Base-by-base conservation (phyloP, 345 rosid species). In the Moringa oleifera region DNA sequence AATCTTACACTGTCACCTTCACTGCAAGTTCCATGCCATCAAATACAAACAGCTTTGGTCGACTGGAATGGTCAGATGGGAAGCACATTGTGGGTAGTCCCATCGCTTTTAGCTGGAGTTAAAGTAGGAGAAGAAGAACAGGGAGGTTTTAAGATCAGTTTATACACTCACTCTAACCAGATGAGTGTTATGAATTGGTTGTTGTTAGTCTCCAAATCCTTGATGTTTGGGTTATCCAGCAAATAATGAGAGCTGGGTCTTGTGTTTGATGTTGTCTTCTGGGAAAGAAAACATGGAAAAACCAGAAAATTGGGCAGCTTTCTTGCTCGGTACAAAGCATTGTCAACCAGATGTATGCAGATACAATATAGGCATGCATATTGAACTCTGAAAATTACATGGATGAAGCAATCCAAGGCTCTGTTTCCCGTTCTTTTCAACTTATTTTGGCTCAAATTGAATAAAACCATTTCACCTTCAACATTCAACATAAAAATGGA, bases 11-110 rank as follows among this genome's bases (percentile, higher is more conserved):
- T 1, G 96, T 83, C 21, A 85, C 94, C 15, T 81, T 87, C 51
- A 79, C 83, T 0, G 91, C 70, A 8, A 79, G 71, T 56, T 63
- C 83, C 0, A 51, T 70, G 21, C 70, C 86, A 4, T 4, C 80
- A 0, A 73, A 59, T 52, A 70, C 80, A 15, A 72, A 75, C n/a
- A 74, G 66, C 68, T 87, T 87, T 45, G 91, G 81, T 16, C 74
- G 78, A 11, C 67, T 90, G 25, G 81, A 77, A 67, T 93, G 98
- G 98, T 71, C 90, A 7, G 96, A 90, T 70, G 97, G 89, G 62
- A 80, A 74, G 59, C 81, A 78, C 71, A 71, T 66, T 51, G 98
- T 90, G 18, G 82, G 78, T 6, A 93, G 97, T 66, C 94, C 98
- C n/a, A 77, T 93, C 55, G 96, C 85, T 2, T 58, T 93, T 72